Evolutionary conservation across 768 basidiomycete genomes (phyloP).

Genomic region (Lactarius indigo): DNA sequence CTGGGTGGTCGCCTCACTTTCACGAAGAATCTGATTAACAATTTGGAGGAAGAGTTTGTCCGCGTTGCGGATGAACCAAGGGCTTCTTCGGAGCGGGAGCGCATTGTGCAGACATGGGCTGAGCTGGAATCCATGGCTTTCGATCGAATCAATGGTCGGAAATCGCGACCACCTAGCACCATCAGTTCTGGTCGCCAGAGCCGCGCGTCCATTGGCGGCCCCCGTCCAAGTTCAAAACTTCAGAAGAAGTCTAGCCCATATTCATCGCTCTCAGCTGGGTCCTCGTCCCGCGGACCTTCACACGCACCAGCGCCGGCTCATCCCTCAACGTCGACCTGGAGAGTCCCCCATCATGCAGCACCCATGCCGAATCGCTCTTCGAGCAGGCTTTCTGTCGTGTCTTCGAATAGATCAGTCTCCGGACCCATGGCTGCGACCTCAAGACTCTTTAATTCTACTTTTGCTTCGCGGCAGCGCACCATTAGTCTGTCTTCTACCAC

Average conservation of each 20-base stretch:
- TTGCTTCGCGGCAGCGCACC: slow-evolving; percentile 81
- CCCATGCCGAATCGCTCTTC: slow-evolving; percentile 44
- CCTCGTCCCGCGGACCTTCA: slow-evolving; percentile 28
- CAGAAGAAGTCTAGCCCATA: slow-evolving; percentile 37
- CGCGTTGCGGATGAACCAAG: slow-evolving; percentile 56
- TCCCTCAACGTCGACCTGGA: slow-evolving; percentile 43
- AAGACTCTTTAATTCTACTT: slow-evolving; percentile 59
- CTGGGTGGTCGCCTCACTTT: slow-evolving; percentile 59
- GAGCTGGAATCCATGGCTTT: slow-evolving; percentile 80
- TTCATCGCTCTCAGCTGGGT: slow-evolving; percentile 37
- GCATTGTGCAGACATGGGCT: slow-evolving; percentile 75
- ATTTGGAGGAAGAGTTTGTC: slow-evolving; percentile 41
- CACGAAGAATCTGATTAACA: slow-evolving; percentile 50
- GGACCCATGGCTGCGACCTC: slow-evolving; percentile 50
- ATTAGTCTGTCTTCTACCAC: slow-evolving; percentile 53
- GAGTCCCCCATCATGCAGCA: slow-evolving; percentile 44
- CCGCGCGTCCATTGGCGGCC: slow-evolving; percentile 40
- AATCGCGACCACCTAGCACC: slow-evolving; percentile 63
- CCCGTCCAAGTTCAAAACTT: slow-evolving; percentile 24
- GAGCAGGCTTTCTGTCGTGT: slow-evolving; percentile 55
- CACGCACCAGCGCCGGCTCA: slow-evolving; percentile 45
- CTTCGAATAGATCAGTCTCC: slow-evolving; percentile 63
- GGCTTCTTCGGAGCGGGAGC: slow-evolving; percentile 53
- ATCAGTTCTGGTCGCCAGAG: slow-evolving; percentile 63
- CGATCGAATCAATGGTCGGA: slow-evolving; percentile 58